Evolutionary conservation across 2,329 filamentous ascomycete species (phyloP), one percentile per base, ranked within the genome.

Genomic region (Fusarium sp.): DNA sequence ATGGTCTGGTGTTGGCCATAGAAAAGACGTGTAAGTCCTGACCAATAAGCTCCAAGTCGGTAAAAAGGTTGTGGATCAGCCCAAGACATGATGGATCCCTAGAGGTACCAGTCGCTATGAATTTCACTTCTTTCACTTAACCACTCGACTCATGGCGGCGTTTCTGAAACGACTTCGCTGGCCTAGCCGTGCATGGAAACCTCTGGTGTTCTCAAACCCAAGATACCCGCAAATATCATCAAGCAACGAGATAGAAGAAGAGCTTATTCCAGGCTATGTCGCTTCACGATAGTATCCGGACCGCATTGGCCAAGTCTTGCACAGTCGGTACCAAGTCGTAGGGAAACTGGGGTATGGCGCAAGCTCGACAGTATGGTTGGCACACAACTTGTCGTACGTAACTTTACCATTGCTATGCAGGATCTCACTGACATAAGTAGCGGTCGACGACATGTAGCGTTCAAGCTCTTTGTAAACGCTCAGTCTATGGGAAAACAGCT

Each of bases 341-440:
- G 79, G 81, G 19, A 83, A 84, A 65, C 73, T 84, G 8, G 81
- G 80, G 1, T 81, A 76, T 70, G 81, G 82, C 10, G 75, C 75
- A 7, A 81, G 77, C 65, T 83, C 81, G 6, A 83, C 79, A 1
- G 77, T 82, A 45, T 84, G 79, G 80, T 70, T 83, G 55, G 79
- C 80, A 10, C 76, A 66, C 7, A 81, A 84, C 52, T 25, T 76
- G 7, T 4, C 53, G 72, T 75, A 64, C 61, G 62, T 19, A 19
- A 46, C 3, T 23, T 23, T 18, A 18, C 16, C 16, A 10, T 34
- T 18, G 16, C 31, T 34, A 18, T 34, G 16, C 31, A 18, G 9
- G 8, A 18, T 18, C 18, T 18, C 8, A 13, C 19, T 58, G 8
- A 55, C 7, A 3, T 19, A 6, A 4, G 4, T 8, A 79, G 75